Percentiles rank a stretch among this genome's conserved stretches.
phyloP scores from a whole-genome alignment of 2,329 filamentous ascomycete genomes.

The Fusarium sororula region DNA sequence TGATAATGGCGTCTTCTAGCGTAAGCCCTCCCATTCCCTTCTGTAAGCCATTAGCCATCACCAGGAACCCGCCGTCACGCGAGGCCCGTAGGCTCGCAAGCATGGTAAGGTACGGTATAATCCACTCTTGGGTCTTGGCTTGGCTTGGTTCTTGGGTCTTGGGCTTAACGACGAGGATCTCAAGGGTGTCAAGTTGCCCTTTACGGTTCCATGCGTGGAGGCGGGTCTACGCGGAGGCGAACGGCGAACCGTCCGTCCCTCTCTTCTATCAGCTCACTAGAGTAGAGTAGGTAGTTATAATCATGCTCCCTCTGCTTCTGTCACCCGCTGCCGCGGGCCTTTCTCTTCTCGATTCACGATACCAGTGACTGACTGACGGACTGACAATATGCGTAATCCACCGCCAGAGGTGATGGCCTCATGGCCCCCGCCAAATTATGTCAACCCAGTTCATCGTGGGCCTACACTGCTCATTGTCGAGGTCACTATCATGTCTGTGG shows the following conservation, averaged over 20 bases:
- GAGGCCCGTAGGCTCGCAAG: constrained; percentile 15
- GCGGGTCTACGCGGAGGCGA: constrained; percentile 34
- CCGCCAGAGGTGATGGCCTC: constrained; percentile 47
- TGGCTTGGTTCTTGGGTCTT: neutral
- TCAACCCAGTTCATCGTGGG: constrained; percentile 50
- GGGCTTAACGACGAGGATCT: constrained; percentile 6
- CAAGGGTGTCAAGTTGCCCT: constrained; percentile 4
- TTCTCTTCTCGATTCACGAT: constrained; percentile 36
- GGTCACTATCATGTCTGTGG: constrained; percentile 46
- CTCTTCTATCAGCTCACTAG: constrained; percentile 5
- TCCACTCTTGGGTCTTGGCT: constrained; percentile 7
- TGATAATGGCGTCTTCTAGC: constrained; percentile 23
- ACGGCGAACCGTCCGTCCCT: neutral
- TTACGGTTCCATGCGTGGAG: constrained; percentile 23
- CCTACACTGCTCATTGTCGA: constrained; percentile 51
- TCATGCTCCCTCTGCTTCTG: constrained; percentile 19
- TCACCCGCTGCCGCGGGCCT: constrained; percentile 45
- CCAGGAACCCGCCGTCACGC: constrained; percentile 36
- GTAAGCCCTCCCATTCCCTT: constrained; percentile 6
- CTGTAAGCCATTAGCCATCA: constrained; percentile 25
- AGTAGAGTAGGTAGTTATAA: constrained; percentile 28
- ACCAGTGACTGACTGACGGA: constrained; percentile 6
- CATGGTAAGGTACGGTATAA: constrained; percentile 11
- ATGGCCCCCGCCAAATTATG: constrained; percentile 53
- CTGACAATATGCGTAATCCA: constrained; percentile 47